Evolutionary conservation across 129 eudicot species (phyloP).

Genomic region (Ambrosia trifida): DNA sequence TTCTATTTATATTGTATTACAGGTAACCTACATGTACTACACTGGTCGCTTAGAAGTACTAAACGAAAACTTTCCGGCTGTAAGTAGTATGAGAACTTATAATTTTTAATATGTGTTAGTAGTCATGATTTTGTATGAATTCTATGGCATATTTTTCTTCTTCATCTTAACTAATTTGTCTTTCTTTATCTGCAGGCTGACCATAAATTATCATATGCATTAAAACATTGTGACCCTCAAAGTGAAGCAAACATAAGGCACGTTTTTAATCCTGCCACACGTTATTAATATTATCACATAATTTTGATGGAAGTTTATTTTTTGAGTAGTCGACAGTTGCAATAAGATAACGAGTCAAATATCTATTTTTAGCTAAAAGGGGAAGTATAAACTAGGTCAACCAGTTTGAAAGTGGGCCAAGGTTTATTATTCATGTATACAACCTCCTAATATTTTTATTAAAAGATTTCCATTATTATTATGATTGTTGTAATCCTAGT

Average conservation of each 20-base stretch:
- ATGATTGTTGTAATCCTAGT: not conserved
- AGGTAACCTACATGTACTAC: conserved; percentile 98
- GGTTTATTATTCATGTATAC: not conserved
- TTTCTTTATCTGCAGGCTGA: conserved; percentile 57
- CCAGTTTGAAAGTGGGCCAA: not conserved
- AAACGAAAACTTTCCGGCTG: conserved; percentile 94
- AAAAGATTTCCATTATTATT: not conserved
- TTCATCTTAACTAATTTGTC: conserved; percentile 4
- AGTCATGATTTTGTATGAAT: conserved; percentile 15
- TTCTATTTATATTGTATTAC: conserved; percentile 17
- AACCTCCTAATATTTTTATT: not conserved
- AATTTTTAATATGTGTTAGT: not conserved
- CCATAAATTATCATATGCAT: conserved; percentile 85
- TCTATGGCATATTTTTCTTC: conserved; percentile 15
- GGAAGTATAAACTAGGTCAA: not conserved
- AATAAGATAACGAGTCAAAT: not conserved
- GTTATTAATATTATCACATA: not conserved
- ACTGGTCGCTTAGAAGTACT: conserved; percentile 98
- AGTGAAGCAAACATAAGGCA: conserved; percentile 90
- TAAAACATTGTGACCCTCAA: conserved; percentile 64
- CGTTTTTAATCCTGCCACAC: conserved; percentile 10
- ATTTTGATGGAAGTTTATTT: not conserved
- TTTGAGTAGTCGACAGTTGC: conserved; percentile 3
- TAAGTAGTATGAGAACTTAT: conserved; percentile 28
- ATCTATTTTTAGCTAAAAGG: not conserved